Base-by-base conservation (phyloP, 371 early-diverging fungal genomes). In the Funneliformis caledonium region DNA sequence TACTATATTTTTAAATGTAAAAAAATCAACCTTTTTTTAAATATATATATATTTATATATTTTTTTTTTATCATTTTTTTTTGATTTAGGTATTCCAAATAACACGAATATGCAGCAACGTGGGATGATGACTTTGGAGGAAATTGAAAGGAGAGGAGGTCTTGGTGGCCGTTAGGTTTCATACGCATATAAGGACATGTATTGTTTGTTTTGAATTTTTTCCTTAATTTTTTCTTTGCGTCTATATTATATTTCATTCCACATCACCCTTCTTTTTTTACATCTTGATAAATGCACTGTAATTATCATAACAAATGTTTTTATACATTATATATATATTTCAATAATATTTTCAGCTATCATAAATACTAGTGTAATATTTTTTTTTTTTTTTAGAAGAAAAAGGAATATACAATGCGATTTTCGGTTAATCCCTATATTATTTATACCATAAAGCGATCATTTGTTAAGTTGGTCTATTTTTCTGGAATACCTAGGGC, bases 81-180 rank as follows among this genome's bases (percentile, higher is more conserved):
- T 43, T 43, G 33, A 14, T 33, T 64, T 64, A 78, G 78, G 78
- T 6, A 65, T 78, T 16, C 78, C 78, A 12, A 47, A 67, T 42
- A 78, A 52, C 52, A 48, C 65, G 11, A 67, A 69, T 50, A 48
- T 78, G 16, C 78, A 78, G 31, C 78, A 65, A 78, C 78, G 78
- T 33, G 59, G 78, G 10, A 78, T 78, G 78, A 78, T 78, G 78
- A 78, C 78, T n/a, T 68, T 78, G 68, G 78, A 78, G 42, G 78
- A 78, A 69, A 78, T 78, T 68, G 78, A 78, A 33, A 78, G 78
- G 62, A 37, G 69, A 50, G 77, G 77, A 64, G n/a, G 67, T 65
- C 52, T 78, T 26, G 78, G 78, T 68, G 68, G 78, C n/a, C 78
- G 78, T 68, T 78, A 68, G 68, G 10, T 64, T 31, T 73, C 37